Base-by-base conservation (phyloP, 768 basidiomycete species). In the Leccinellum luteum region DNA sequence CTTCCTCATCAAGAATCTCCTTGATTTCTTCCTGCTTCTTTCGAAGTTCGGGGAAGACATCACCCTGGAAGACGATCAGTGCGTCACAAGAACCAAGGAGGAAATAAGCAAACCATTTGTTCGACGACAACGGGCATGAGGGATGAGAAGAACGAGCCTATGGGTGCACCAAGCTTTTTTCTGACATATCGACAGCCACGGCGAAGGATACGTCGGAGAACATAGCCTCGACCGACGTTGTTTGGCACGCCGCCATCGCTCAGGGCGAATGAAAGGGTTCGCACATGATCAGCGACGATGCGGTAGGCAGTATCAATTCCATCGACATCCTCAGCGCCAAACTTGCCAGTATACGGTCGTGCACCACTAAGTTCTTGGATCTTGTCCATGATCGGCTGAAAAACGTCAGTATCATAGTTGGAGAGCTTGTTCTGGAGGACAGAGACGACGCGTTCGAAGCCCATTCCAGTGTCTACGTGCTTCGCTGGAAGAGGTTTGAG, bases 391-490 rank as follows among this genome's bases (percentile, higher is more conserved):
- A 98, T 87, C 4, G 95, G 95, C 1, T 78, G 71, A 74, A 99
- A 99, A 57, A 97, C 81, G 67, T 99, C 97, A 51, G 97, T 98
- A 72, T 99, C 97, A 75, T 99, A 99, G 75, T 98, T 99, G 48
- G 96, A 98, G 23, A 83, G 78, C 68, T 85, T 89, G 74, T 93
- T 85, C 71, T 99, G 97, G 8, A 98, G 78, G 41, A 90, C 87
- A 15, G 95, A 97, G 27, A 99, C 97, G 28, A 99, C 80, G 52
- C 97, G 92, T 73, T 99, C 97, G 73, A 97, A 99, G 44, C 97
- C 97, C 95, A 99, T 94, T 51, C 97, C 97, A 6, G 97, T 99
- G 70, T 99, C 97, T 60, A 99, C 91, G 66, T 99, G 97, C 74
- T 94, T 94, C 31, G 87, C 84, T 25, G 97, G 97, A 14, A 99